Evolutionary conservation across 352 stramenopile species (phyloP), one percentile per base, ranked within the genome.

Genomic region (Phytophthora sansomeana): DNA sequence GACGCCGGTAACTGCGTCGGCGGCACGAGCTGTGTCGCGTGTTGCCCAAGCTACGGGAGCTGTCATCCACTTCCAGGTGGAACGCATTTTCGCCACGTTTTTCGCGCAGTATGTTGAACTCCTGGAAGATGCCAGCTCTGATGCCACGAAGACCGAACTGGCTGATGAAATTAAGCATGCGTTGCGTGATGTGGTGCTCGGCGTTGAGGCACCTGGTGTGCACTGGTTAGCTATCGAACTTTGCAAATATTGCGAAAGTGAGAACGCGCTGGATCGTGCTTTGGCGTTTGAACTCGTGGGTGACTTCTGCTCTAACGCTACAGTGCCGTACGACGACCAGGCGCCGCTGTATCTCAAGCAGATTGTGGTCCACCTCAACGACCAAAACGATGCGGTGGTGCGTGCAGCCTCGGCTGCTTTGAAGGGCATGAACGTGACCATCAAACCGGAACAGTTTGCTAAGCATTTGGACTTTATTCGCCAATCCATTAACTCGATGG

Each of bases 391-490:
- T 7, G 52, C 73, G 0, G 96, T 99, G 14, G 81, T 99, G 38
- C 81, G 92, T 65, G 91, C 92, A 4, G 91, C 92, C 9, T 95
- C 92, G 41, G 69, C 83, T 26, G 95, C 97, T 11, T 85, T 99
- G 30, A 81, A 85, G 69, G 89, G 89, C 21, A 85, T 99, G 63
- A 98, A 98, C 60, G 92, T 76, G 44, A 92, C 89, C 19, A 90
- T 96, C 19, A 92, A 91, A 21, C 91, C 95, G 8, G 97, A 99
- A 66, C 87, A 96, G 49, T 81, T 99, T 55, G 78, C 92, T 21
- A 90, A 94, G n/a, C 92, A 99, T 68, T 78, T 99, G 44, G 91
- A 98, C 72, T 99, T 99, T 59, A 98, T 99, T 63, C 89, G 95
- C 29, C 98, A 99, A 73, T 93, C 97, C 5, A 97, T 99, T 71